Evolutionary conservation across 805 yeast species (phyloP), one percentile per base, ranked within the genome.

Genomic region (Wickerhamomyces alni): DNA sequence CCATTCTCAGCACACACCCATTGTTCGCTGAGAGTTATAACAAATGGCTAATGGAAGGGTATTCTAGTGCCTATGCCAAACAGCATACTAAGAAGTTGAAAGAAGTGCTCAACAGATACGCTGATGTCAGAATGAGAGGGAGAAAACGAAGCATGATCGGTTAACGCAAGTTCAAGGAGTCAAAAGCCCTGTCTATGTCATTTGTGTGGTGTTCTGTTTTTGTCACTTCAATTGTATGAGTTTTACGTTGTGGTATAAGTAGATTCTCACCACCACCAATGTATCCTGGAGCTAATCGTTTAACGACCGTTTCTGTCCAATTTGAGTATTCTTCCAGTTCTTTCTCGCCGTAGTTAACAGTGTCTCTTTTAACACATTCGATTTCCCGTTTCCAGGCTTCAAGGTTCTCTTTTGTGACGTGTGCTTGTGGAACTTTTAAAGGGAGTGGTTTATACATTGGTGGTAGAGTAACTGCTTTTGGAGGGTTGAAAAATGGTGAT

Each of bases 141-240:
- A 73, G 99, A 50, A 93, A 93, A 73, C 75, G 99, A 61, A 83
- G 95, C 42, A 87, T 91, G 96, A 64, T 89, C 35, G 99, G 99
- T 15, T 81, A 52, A 26, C 15, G 28, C n/a, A 10, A 26, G 8
- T 26, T 6, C 8, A 26, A n/a, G 5, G n/a, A 9, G 6, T 26
- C 35, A 37, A 59, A 45, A 9, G 46, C 62, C 22, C 48, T 39
- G 22, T 57, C 59, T 7, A 56, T 44, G 18, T 55, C 54, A 31
- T 45, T 36, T 12, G 29, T 13, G 5, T n/a, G 4, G 11, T 18
- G 10, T 8, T 31, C 17, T 11, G 3, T n/a, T 18, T 31, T 17
- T 16, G 4, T 10, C 17, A 6, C 16, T 9, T 7, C 6, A 15
- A 38, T 40, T 9, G 21, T 28, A 6, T 19, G 28, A 3, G 29